Evolutionary conservation across 192 early-diverging fungal genomes (phyloP), one percentile per base, ranked within the genome.

Genomic region (Coemansia sp.): DNA sequence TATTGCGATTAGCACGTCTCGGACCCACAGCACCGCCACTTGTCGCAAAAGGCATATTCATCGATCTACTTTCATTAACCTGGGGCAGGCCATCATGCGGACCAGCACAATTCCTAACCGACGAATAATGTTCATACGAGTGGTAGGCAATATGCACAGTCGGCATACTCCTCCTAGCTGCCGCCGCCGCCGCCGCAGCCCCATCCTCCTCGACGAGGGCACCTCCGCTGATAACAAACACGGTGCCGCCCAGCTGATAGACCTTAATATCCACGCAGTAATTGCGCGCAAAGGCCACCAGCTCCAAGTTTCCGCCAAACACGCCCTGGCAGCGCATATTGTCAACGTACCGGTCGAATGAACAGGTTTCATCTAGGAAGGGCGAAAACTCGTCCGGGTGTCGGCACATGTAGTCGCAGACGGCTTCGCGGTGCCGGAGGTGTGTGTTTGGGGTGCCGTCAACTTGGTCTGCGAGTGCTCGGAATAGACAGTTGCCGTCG

Each of bases 121-220:
- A 93, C 41, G 88, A 90, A 45, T 93, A 92, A 64, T 90, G 91
- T 60, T 92, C 89, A 81, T 89, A 92, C 54, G 83, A 88, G 54
- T 92, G 91, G 67, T 92, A 92, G 66, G 90, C 90, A 31, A 91
- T 86, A 68, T 91, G 88, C 51, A 88, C 82, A 6, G 80, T 60
- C 12, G 83, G 87, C 47, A 81, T 68, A 35, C 68, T 76, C n/a
- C 78, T 71, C 22, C 5, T 82, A 74, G 8, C 59, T 60, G 29
- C 84, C 76, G 32, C n/a, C 45, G 22, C 22, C 19, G n/a, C n/a
- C n/a, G n/a, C n/a, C n/a, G n/a, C n/a, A n/a, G 45, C 43, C 22
- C 60, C 39, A 42, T 20, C 27, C 38, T 82, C 73, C 42, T 68
- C 53, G 4, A 70, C 69, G n/a, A 86, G 86, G 3, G 76, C 75